A percentile compares a stretch with the other conserved stretches of the same genome.
Evolutionary conservation across 768 basidiomycete species (phyloP).

Genomic region (Boletus pseudopeckii): DNA sequence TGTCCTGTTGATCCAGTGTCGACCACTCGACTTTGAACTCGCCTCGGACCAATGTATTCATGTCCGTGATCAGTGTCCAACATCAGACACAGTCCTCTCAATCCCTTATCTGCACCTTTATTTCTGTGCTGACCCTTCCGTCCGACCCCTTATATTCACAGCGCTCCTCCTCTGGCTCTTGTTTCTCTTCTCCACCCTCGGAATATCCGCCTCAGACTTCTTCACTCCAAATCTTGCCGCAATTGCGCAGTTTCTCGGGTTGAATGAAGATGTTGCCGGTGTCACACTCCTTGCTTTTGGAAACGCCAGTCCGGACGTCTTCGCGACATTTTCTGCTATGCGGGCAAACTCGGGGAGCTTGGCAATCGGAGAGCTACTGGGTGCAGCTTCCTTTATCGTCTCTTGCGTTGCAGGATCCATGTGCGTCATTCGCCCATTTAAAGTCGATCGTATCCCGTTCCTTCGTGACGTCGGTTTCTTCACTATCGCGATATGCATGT

Average conservation of each 20-base stretch:
- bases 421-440: constrained; percentile 94
- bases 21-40: constrained; percentile 52
- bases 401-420: constrained; percentile 97
- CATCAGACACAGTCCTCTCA: constrained; percentile 60
- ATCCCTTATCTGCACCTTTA: constrained; percentile 68
- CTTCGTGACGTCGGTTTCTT: constrained; percentile 95
- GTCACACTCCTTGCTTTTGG: constrained; percentile 97
- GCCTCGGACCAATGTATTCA: constrained; percentile 58
- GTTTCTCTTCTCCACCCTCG: constrained; percentile 94
- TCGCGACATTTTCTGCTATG: constrained; percentile 94
- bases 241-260: constrained; percentile 76
- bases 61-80: constrained; percentile 55
- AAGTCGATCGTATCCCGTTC: constrained; percentile 76
- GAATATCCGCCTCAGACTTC: constrained; percentile 94
- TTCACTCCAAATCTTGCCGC: constrained; percentile 96
- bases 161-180: constrained; percentile 73
- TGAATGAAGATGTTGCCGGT: constrained; percentile 92
- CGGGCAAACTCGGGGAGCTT: constrained; percentile 78
- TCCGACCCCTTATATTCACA: constrained; percentile 59
- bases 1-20: constrained; percentile 46
- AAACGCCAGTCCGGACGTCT: constrained; percentile 95
- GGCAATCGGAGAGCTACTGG: constrained; percentile 92
- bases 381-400: constrained; percentile 93
- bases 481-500: constrained; percentile 70
- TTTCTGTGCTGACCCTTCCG: constrained; percentile 57